A percentile compares a stretch with the other conserved stretches of the same genome.
Conservation (phyloP, 1,284 basidiomycete genomes). For the Tetrapyrgos nigripes region DNA sequence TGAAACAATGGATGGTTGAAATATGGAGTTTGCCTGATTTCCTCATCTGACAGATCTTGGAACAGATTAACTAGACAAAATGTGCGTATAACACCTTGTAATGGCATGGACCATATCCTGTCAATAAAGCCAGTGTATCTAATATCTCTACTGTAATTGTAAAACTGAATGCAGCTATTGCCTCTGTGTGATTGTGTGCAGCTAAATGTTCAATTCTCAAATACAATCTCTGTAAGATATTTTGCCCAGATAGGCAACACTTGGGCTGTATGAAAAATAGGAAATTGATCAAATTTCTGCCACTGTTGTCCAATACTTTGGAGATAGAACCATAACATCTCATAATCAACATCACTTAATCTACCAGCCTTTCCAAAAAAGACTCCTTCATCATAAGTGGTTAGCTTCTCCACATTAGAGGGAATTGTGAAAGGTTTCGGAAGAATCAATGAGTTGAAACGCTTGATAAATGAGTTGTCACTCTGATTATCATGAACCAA, state of each 20-base stretch:
- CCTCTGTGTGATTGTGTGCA: not conserved
- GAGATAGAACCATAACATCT: not conserved
- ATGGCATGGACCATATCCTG: not conserved
- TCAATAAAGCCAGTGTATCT: not conserved
- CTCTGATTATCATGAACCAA: constrained; percentile 3
- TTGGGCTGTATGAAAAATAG: not conserved
- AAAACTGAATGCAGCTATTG: constrained; percentile 8
- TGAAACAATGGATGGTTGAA: not conserved
- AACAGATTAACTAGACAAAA: not conserved
- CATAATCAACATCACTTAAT: not conserved
- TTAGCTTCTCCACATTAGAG: no score
- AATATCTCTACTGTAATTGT: not conserved
- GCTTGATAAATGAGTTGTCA: not conserved
- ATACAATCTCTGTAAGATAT: not conserved
- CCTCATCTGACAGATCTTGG: not conserved
- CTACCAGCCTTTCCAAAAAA: not conserved
- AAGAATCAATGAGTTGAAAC: not conserved
- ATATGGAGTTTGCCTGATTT: not conserved
- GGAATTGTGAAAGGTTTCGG: not conserved
- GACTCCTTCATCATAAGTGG: not conserved
- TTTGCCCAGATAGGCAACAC: not conserved
- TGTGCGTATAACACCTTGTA: not conserved
- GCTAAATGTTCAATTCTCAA: constrained; percentile 7
- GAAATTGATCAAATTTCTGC: not conserved
- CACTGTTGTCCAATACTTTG: not conserved